Evolutionary conservation across 2,329 filamentous ascomycete species (phyloP).

Genomic region (Gremmenia infestans): DNA sequence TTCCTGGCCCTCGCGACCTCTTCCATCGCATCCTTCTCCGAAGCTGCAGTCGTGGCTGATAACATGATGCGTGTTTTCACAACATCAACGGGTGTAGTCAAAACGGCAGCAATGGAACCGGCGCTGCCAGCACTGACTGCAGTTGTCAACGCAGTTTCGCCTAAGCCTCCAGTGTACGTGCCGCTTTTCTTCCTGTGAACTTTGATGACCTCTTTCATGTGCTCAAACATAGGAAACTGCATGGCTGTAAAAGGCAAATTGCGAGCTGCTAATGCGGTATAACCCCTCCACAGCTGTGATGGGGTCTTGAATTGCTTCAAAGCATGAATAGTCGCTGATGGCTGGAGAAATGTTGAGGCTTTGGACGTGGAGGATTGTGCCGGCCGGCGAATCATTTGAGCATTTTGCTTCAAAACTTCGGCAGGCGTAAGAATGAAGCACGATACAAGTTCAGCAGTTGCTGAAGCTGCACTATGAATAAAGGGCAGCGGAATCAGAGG

Average conservation of each 20-base stretch:
- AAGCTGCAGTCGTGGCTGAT: slow-evolving; percentile 39
- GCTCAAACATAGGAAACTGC: slow-evolving; percentile 84
- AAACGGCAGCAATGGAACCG: slow-evolving; percentile 66
- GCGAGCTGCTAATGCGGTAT: slow-evolving; percentile 73
- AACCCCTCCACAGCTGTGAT: slow-evolving; percentile 60
- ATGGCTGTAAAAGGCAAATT: slow-evolving; percentile 85
- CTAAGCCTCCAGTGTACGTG: slow-evolving; percentile 34
- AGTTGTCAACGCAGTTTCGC: slow-evolving; percentile 67
- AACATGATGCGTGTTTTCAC: slow-evolving; percentile 90
- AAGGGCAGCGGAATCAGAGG: slow-evolving; percentile 65
- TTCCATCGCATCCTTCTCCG: slow-evolving; percentile 26
- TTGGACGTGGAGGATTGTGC: slow-evolving; percentile 22
- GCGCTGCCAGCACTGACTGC: slow-evolving; percentile 69
- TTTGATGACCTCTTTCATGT: slow-evolving; percentile 52
- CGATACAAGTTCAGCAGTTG: slow-evolving; percentile 73
- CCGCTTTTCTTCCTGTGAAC: slow-evolving; percentile 36
- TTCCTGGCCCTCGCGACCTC: slow-evolving; percentile 21
- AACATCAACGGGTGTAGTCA: slow-evolving; percentile 88
- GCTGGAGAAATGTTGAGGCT: slow-evolving; percentile 43
- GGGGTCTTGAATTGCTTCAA: slow-evolving; percentile 52
- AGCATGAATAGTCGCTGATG: slow-evolving; percentile 48
- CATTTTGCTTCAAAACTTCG: slow-evolving; percentile 91
- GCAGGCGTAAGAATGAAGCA: slow-evolving; percentile 84
- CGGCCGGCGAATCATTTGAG: slow-evolving; percentile 64
- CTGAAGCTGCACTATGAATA: slow-evolving; percentile 69